A percentile compares a stretch with the other conserved stretches of the same genome.
Evolutionary conservation across 2,329 filamentous ascomycete species (phyloP).

Genomic region (Aspergillus candidus): DNA sequence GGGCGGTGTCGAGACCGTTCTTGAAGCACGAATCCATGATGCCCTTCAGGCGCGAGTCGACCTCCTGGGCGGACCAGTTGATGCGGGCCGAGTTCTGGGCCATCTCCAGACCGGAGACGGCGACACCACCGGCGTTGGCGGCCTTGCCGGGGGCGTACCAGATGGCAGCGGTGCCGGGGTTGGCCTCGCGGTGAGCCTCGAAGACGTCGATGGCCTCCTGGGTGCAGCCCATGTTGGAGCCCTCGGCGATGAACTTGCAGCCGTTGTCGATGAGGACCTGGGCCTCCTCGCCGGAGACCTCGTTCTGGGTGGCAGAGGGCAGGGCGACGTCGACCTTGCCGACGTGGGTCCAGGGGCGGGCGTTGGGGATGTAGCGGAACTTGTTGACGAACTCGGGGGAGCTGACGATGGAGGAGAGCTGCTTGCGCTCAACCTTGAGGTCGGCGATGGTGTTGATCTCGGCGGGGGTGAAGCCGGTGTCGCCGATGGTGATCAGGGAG

Average conservation of each 20-base stretch:
- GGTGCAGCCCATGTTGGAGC: slow-evolving; percentile 98
- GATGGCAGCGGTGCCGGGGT: slow-evolving; percentile 63
- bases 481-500: slow-evolving; percentile 66
- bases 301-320: slow-evolving; percentile 94
- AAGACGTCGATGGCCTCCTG: slow-evolving; percentile 92
- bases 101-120: slow-evolving; percentile 97
- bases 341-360: slow-evolving; percentile 85
- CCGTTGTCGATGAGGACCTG: slow-evolving; percentile 71
- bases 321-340: slow-evolving; percentile 86
- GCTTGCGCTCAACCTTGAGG: slow-evolving; percentile 81
- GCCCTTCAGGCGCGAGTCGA: slow-evolving; percentile 79
- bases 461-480: slow-evolving; percentile 66
- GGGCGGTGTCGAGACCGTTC: slow-evolving; percentile 80
- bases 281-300: slow-evolving; percentile 88
- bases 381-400: slow-evolving; percentile 51
- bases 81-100: slow-evolving; percentile 91
- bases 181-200: slow-evolving; percentile 63
- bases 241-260: slow-evolving; percentile 83
- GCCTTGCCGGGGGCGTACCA: slow-evolving; percentile 99
- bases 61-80: slow-evolving; percentile 80
- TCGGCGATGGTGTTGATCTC: slow-evolving; percentile 72
- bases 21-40: slow-evolving; percentile 96
- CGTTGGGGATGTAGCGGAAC: slow-evolving; percentile 83
- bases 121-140: slow-evolving; percentile 94
- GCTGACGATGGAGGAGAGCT: slow-evolving; percentile 66